Percentiles rank a stretch among this genome's conserved stretches.
Evolutionary conservation across 257 asterid species (phyloP).

Genomic region (Ligustrum vulgare): DNA sequence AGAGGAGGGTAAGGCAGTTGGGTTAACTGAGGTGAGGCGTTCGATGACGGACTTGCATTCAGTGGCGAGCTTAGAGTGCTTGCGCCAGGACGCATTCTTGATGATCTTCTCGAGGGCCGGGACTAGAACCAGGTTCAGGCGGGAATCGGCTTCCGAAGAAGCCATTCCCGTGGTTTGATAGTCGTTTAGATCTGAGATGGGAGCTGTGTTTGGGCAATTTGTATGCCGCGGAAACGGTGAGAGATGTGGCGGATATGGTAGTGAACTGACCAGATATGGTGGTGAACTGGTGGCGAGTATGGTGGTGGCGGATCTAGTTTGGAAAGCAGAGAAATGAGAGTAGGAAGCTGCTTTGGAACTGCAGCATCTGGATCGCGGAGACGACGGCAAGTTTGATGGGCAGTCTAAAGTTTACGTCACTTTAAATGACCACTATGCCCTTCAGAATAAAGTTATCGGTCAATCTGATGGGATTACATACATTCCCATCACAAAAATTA

Average conservation of each 20-base stretch:
- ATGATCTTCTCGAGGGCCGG: conserved; percentile 85
- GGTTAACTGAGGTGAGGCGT: conserved; percentile 52
- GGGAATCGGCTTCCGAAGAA: conserved; percentile 89
- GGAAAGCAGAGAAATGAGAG: conserved; percentile 15
- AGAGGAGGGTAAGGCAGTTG: conserved; percentile 38
- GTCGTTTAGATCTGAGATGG: conserved; percentile 19
- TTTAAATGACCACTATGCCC: conserved; percentile 29
- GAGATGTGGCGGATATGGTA: no score
- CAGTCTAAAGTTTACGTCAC: conserved; percentile 12
- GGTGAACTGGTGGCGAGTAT: conserved; percentile 15
- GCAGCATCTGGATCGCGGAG: conserved; percentile 32
- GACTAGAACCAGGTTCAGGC: conserved; percentile 57
- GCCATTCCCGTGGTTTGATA: conserved; percentile 68
- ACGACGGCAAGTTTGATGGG: conserved; percentile 19
- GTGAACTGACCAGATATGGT: neutral
- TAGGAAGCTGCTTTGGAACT: conserved; percentile 25
- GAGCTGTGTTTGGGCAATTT: neutral
- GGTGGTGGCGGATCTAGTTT: conserved; percentile 2
- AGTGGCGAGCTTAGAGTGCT: conserved; percentile 82
- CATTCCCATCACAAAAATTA: no score
- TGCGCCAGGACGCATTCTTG: conserved; percentile 90
- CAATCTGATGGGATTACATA: no score
- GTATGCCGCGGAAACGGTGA: conserved; percentile 12
- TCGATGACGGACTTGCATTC: conserved; percentile 90
- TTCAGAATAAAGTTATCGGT: no score